A percentile compares a stretch with the other conserved stretches of the same genome.
These are phyloP conservation scores for Ailanthus altissimus DNA, from an alignment of 345 rosid genomes.

Conservation along the genomic window DNA sequence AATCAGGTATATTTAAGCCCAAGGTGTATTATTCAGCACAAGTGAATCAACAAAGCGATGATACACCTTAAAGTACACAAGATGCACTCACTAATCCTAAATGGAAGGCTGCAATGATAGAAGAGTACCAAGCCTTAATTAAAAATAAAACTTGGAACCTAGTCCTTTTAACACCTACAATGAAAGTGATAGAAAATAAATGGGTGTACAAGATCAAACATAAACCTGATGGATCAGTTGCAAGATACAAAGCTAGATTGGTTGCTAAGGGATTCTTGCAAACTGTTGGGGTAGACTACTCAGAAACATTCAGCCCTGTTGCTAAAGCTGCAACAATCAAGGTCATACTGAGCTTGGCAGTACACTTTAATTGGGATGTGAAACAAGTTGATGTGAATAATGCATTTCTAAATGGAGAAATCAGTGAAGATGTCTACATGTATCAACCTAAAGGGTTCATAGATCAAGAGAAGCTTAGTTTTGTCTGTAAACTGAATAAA, in stretches of 20 bases:
- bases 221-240: neutral
- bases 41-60: too few relatives aligned
- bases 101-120: too few relatives aligned
- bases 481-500: neutral
- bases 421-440: neutral
- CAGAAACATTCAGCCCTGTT: neutral
- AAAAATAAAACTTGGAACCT: neutral
- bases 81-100: too few relatives aligned
- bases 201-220: neutral
- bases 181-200: too few relatives aligned
- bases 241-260: neutral
- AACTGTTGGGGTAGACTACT: neutral
- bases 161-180: neutral
- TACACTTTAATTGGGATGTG: neutral
- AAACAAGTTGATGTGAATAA: neutral
- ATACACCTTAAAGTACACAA: too few relatives aligned
- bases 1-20: too few relatives aligned
- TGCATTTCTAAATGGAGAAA: neutral
- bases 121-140: neutral
- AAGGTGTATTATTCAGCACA: too few relatives aligned
- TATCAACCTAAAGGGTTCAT: neutral
- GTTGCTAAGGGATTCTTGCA: neutral
- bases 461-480: too few relatives aligned
- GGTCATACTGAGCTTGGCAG: neutral
- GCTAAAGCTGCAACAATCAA: neutral